Evolutionary conservation across 2,329 filamentous ascomycete genomes (phyloP).

Genomic region (Trichoderma aggressivum): DNA sequence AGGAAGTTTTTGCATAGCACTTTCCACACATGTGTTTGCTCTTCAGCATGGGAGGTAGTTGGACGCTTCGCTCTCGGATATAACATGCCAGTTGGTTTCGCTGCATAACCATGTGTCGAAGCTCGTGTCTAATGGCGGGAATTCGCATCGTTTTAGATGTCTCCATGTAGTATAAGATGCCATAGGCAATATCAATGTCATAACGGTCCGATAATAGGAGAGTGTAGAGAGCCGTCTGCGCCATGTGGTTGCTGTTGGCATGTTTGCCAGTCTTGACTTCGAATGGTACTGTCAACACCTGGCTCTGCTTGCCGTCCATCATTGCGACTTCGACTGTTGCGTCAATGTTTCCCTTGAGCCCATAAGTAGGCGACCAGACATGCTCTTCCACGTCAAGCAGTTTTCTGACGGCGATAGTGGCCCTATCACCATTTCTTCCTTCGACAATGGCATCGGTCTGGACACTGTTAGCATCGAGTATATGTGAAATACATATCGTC

Average conservation of each 20-base stretch:
- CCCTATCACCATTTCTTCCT: conserved; percentile 72
- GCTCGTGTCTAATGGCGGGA: conserved; percentile 78
- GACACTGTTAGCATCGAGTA: conserved; percentile 18
- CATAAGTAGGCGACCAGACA: conserved; percentile 97
- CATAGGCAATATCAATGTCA: conserved; percentile 85
- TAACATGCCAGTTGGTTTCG: conserved; percentile 86
- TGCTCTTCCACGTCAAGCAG: conserved; percentile 96
- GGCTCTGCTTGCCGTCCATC: conserved; percentile 62
- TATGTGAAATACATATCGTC: background rate
- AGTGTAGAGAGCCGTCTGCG: conserved; percentile 93
- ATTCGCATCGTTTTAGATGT: conserved; percentile 82
- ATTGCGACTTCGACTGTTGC: conserved; percentile 89
- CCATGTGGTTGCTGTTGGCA: conserved; percentile 76
- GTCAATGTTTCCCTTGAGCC: conserved; percentile 95
- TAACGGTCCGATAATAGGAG: conserved; percentile 90
- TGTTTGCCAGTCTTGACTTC: conserved; percentile 94
- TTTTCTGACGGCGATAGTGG: conserved; percentile 84
- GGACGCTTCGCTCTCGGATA: conserved; percentile 72
- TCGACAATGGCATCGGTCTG: conserved; percentile 69
- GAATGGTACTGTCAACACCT: conserved; percentile 81
- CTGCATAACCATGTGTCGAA: conserved; percentile 95
- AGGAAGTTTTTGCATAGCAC: conserved; percentile 87
- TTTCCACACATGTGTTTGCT: conserved; percentile 76
- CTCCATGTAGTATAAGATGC: conserved; percentile 93
- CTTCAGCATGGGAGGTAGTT: conserved; percentile 82